Conservation (phyloP, 1,284 basidiomycete genomes). For the Cystobasidiaceae sp. region DNA sequence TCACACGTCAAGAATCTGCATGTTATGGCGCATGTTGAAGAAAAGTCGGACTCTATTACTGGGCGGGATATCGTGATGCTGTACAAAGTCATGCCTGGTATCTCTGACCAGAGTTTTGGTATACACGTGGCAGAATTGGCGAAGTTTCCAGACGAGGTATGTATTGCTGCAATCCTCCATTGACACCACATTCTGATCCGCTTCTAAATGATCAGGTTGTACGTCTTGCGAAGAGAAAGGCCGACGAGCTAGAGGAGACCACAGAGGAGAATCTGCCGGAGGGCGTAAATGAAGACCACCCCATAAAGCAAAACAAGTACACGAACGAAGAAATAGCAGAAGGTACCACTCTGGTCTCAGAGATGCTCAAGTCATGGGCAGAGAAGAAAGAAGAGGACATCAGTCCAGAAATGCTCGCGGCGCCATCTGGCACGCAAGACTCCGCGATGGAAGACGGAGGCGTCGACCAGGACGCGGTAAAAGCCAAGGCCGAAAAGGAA, state of each 20-base stretch:
- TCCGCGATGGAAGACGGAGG: conserved; percentile 27
- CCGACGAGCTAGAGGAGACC: conserved; percentile 94
- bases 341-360: conserved; percentile 73
- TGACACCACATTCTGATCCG: neutral
- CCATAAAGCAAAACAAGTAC: neutral
- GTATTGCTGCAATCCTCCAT: conserved; percentile 58
- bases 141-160: conserved; percentile 89
- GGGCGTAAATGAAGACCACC: neutral
- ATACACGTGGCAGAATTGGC: conserved; percentile 96
- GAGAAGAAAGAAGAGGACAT: conserved; percentile 13
- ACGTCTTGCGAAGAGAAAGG: conserved; percentile 87
- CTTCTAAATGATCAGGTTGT: conserved; percentile 1
- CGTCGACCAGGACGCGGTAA: neutral
- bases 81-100: conserved; percentile 89
- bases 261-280: conserved; percentile 8
- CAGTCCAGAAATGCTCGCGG: neutral
- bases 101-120: conserved; percentile 89
- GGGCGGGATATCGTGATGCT: conserved; percentile 72
- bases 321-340: conserved; percentile 47
- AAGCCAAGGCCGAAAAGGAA: conserved; percentile 2
- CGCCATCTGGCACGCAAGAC: conserved; percentile 9
- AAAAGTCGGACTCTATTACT: conserved; percentile 56
- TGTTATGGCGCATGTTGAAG: conserved; percentile 84
- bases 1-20: conserved; percentile 88
- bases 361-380: conserved; percentile 68